Percentiles rank a stretch among this genome's conserved stretches.
phyloP scores from a whole-genome alignment of 2,329 filamentous ascomycete species.

The Lomentospora prolificans region DNA sequence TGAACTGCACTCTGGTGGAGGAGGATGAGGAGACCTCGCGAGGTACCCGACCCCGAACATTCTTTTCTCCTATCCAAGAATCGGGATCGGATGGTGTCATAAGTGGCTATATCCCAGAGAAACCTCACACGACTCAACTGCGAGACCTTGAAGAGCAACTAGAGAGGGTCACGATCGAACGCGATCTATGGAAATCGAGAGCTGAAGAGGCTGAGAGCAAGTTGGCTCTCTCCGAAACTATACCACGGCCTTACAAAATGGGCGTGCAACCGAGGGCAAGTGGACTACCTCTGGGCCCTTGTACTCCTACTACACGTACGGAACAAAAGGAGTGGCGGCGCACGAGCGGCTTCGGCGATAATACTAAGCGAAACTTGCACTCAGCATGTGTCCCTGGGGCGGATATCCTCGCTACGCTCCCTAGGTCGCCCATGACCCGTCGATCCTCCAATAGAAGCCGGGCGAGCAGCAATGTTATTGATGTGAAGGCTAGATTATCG shows the following conservation, averaged over 20 bases:
- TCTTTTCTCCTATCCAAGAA: background rate
- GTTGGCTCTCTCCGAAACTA: conserved; percentile 33
- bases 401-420: background rate
- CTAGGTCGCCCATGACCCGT: background rate
- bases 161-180: conserved; percentile 18
- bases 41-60: background rate
- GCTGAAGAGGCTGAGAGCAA: conserved; percentile 47
- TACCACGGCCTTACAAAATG: background rate
- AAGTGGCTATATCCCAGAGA: background rate
- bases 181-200: conserved; percentile 40
- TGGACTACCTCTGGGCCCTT: too few relatives aligned
- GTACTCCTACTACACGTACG: background rate
- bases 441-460: background rate
- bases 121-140: background rate
- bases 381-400: background rate
- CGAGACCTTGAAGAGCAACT: conserved; percentile 27
- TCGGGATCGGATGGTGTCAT: background rate
- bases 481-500: background rate
- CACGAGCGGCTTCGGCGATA: background rate
- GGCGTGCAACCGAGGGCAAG: too few relatives aligned
- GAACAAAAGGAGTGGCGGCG: background rate
- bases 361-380: background rate
- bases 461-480: background rate
- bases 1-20: background rate
- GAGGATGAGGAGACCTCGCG: background rate